Conservation (phyloP, 2,329 filamentous ascomycete genomes). For the Plenodomus lindquistii region DNA sequence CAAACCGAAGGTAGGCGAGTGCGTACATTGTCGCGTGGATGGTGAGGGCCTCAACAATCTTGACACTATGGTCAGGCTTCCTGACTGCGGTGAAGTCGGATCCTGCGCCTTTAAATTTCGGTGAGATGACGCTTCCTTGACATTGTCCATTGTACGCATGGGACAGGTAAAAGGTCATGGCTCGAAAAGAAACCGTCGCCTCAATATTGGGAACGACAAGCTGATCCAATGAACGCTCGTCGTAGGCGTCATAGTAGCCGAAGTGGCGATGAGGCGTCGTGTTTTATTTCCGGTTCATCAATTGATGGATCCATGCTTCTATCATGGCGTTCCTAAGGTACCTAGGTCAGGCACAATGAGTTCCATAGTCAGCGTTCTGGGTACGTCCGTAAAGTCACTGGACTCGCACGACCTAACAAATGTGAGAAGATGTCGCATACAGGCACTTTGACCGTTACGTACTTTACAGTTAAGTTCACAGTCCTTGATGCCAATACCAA, state of each 20-base stretch:
- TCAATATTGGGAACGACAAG: constrained; percentile 4
- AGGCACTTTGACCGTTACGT: no score
- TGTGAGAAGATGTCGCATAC: no score
- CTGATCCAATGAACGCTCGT: neutral
- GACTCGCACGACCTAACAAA: no score
- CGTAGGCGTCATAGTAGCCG: constrained; percentile 21
- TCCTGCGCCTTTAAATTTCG: neutral
- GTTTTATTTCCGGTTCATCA: constrained; percentile 24
- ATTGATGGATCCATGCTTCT: constrained; percentile 16
- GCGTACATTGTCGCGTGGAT: constrained; percentile 25
- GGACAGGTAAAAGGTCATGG: constrained; percentile 12
- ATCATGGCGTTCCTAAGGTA: constrained; percentile 13
- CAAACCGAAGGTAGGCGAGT: constrained; percentile 21
- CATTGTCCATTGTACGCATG: neutral
- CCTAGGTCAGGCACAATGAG: neutral
- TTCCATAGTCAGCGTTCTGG: no score
- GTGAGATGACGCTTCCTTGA: neutral
- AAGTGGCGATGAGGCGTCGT: constrained; percentile 19
- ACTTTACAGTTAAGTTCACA: no score
- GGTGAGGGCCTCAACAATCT: constrained; percentile 35
- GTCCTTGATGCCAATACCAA: no score
- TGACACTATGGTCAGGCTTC: constrained; percentile 1
- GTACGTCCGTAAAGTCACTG: no score
- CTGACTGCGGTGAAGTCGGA: neutral
- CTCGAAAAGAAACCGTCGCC: neutral